phyloP scores from a whole-genome alignment of 257 asterid genomes.

The Solanum paucissectum region DNA sequence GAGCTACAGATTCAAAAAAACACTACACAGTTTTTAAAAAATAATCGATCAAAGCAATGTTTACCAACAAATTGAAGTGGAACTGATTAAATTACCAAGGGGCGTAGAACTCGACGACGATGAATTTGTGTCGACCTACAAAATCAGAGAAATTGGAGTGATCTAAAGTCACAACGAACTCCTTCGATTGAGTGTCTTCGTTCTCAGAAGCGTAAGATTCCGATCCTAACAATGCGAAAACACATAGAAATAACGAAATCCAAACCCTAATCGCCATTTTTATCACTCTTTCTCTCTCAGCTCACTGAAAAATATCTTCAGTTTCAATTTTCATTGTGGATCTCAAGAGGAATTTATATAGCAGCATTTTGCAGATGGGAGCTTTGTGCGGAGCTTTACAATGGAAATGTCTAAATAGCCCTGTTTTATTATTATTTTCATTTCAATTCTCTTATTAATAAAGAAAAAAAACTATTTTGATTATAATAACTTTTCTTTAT shows the following conservation, averaged over 20 bases:
- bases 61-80: neutral
- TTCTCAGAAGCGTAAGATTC: conserved; percentile 7
- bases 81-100: conserved; percentile 44
- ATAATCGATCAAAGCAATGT: neutral
- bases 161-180: conserved; percentile 65
- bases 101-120: conserved; percentile 84
- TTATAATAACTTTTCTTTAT: neutral
- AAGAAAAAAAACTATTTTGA: neutral
- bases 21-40: neutral
- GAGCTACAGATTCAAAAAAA: neutral
- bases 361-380: neutral
- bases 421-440: neutral
- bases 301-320: conserved; percentile 6
- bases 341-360: neutral
- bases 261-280: conserved; percentile 29
- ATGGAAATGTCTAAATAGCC: neutral
- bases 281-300: conserved; percentile 14
- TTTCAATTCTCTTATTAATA: neutral
- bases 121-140: conserved; percentile 56
- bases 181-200: conserved; percentile 19
- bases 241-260: conserved; percentile 10
- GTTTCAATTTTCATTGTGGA: neutral
- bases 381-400: neutral
- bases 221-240: conserved; percentile 11
- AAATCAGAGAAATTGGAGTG: conserved; percentile 75